A percentile compares a stretch with the other conserved stretches of the same genome.
phyloP scores from a whole-genome alignment of 495 filamentous ascomycete species.

The Pseudomonodictys pantanalensis region DNA sequence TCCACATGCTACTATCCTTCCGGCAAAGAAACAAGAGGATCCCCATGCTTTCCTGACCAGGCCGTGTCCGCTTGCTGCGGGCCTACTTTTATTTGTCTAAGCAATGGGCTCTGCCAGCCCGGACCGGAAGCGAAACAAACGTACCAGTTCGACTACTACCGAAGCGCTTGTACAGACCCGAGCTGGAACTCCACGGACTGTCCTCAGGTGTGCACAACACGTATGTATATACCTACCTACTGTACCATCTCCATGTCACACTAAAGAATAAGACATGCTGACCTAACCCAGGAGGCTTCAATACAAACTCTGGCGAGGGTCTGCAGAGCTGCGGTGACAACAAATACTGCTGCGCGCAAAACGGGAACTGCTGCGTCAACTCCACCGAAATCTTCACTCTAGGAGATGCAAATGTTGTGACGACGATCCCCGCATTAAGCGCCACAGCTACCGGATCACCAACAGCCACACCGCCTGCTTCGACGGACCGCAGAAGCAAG shows the following conservation, averaged over 20 bases:
- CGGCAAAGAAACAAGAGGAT: slow-evolving; percentile 4
- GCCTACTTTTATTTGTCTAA: slow-evolving; percentile 10
- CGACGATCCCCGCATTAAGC: neutral
- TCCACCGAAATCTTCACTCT: slow-evolving; percentile 18
- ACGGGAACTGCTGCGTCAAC: slow-evolving; percentile 13
- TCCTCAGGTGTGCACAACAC: slow-evolving; percentile 5
- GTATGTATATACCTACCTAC: slow-evolving; percentile 4
- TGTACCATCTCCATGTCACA: neutral
- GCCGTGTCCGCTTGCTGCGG: slow-evolving; percentile 12
- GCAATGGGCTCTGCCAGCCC: slow-evolving; percentile 16
- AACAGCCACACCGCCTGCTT: neutral
- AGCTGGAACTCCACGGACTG: slow-evolving; percentile 9
- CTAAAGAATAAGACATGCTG: no score
- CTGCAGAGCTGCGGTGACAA: slow-evolving; percentile 4
- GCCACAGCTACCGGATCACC: neutral
- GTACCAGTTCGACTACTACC: slow-evolving; percentile 14
- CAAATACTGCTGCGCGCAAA: slow-evolving; percentile 8
- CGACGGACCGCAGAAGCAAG: neutral
- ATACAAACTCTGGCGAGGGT: slow-evolving; percentile 9
- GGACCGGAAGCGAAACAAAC: neutral
- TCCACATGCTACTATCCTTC: slow-evolving; percentile 16
- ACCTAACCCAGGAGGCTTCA: neutral
- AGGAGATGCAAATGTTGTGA: slow-evolving; percentile 2
- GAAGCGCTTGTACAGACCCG: slow-evolving; percentile 14
- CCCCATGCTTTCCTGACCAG: slow-evolving; percentile 1